A percentile compares a stretch with the other conserved stretches of the same genome.
Conservation (phyloP, 805 yeast species). For the Henningerozyma blattae region DNA sequence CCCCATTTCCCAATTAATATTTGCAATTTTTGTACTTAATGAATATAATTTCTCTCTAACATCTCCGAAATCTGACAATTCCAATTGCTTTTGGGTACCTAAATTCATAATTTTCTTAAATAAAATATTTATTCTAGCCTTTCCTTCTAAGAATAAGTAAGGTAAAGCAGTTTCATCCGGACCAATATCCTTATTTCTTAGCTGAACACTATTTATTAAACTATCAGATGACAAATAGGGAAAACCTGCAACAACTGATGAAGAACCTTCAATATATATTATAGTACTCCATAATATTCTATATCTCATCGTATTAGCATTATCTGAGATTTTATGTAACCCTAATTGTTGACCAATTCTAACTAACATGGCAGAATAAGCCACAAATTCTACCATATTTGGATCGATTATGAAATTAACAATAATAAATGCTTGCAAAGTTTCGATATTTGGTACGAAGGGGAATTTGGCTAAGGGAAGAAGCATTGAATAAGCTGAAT, state of each 20-base stretch:
- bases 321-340: conserved; percentile 5
- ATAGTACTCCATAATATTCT: conserved; percentile 15
- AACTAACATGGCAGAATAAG: conserved; percentile 16
- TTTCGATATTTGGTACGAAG: conserved; percentile 10
- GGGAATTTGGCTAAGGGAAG: conserved; percentile 14
- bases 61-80: conserved; percentile 1
- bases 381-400: conserved; percentile 17
- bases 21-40: conserved; percentile 2
- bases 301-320: conserved; percentile 1
- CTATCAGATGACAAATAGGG: conserved; percentile 11
- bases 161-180: background rate
- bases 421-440: conserved; percentile 13
- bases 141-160: conserved; percentile 9
- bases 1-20: conserved; percentile 7
- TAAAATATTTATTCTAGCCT: conserved; percentile 9
- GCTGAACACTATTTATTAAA: conserved; percentile 5
- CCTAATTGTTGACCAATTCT: conserved; percentile 19
- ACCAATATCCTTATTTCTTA: conserved; percentile 3
- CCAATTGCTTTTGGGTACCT: conserved; percentile 4
- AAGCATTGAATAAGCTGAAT: conserved; percentile 10
- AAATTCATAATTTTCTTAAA: conserved; percentile 14
- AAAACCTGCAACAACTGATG: conserved; percentile 21
- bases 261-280: conserved; percentile 19
- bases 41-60: conserved; percentile 1
- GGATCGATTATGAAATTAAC: conserved; percentile 20